A percentile compares a stretch with the other conserved stretches of the same genome.
Evolutionary conservation across 306 rosid species (phyloP).

Genomic region (Cucurbita maxima): DNA sequence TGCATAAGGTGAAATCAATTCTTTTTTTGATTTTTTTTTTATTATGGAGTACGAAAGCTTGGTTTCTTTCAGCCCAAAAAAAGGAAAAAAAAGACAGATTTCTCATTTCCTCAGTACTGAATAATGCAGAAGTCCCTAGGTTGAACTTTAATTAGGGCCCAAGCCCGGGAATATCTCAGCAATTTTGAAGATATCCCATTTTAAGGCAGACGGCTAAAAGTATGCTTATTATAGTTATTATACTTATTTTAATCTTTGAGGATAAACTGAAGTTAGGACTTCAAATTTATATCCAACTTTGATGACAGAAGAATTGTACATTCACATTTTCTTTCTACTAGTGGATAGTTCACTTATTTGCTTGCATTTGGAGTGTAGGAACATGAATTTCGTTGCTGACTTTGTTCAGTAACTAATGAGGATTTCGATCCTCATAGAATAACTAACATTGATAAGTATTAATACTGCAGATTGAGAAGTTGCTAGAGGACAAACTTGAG

Average conservation of each 20-base stretch:
- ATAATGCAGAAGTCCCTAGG: neutral
- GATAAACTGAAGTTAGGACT: neutral
- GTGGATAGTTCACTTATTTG: neutral
- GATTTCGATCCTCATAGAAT: neutral
- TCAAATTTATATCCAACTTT: neutral
- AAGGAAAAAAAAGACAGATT: neutral
- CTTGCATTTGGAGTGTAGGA: neutral
- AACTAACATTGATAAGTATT: neutral
- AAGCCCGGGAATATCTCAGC: neutral
- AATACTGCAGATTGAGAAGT: constrained; percentile 52
- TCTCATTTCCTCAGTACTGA: neutral
- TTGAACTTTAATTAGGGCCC: neutral
- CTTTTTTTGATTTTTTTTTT: too few species aligned
- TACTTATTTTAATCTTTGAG: neutral
- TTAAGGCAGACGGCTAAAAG: neutral
- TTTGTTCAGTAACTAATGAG: neutral
- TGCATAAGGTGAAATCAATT: too few species aligned
- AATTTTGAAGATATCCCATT: neutral
- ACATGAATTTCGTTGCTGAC: neutral
- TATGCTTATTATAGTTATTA: neutral
- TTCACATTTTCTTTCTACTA: neutral
- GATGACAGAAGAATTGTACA: neutral
- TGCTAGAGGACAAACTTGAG: constrained; percentile 57
- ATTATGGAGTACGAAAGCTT: too few species aligned
- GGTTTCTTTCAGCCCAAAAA: neutral